phyloP scores from a whole-genome alignment of 2,329 filamentous ascomycete species.

The Penicillium sumatraense region DNA sequence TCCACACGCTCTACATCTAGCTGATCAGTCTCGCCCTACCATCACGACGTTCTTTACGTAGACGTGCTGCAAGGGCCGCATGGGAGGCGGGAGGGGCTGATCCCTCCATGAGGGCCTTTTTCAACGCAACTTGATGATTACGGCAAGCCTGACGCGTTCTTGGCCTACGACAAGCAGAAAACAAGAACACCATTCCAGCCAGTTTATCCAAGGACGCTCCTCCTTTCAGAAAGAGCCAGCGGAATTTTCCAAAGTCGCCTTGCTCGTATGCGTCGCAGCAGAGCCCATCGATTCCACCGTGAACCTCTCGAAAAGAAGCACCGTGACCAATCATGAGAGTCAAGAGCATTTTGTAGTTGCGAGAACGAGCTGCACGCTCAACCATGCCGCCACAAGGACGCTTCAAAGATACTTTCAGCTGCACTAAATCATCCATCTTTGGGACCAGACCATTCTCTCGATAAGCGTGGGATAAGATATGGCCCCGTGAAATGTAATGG shows the following conservation, averaged over 20 bases:
- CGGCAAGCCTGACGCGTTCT: background rate
- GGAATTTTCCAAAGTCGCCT: constrained; percentile 6
- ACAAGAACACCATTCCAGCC: background rate
- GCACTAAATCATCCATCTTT: constrained; percentile 1
- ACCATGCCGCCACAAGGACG: constrained; percentile 7
- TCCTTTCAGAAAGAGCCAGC: constrained; percentile 8
- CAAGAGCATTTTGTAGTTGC: constrained; percentile 4
- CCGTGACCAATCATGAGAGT: constrained; percentile 8
- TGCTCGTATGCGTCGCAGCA: constrained; percentile 5
- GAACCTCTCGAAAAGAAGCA: constrained; percentile 11
- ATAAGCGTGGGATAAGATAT: constrained; percentile 7
- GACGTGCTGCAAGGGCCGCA: background rate
- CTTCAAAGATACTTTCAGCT: constrained; percentile 2
- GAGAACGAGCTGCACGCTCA: constrained; percentile 8
- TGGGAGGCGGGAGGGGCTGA: background rate
- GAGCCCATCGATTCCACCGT: constrained; percentile 7
- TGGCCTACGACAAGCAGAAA: background rate
- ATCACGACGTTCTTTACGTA: background rate
- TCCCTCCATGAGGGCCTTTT: background rate
- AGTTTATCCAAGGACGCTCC: constrained; percentile 8
- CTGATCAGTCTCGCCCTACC: background rate
- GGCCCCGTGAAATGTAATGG: constrained; percentile 4
- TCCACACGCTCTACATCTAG: background rate
- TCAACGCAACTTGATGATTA: background rate
- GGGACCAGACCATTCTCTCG: background rate